Conservation (phyloP, 1,139 yeast genomes). For the Meyerozyma sp. region DNA sequence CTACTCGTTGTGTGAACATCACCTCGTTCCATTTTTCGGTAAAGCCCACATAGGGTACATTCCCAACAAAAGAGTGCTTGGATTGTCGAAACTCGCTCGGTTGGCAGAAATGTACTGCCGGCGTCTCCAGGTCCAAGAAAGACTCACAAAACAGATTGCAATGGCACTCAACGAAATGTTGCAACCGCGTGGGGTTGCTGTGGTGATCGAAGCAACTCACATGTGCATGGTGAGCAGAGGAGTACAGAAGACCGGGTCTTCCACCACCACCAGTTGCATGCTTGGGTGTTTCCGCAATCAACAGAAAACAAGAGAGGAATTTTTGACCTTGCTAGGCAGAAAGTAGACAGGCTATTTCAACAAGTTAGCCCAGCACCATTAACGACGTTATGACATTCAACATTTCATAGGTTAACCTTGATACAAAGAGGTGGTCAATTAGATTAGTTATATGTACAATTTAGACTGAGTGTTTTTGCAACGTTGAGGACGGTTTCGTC, state of each 20-base stretch:
- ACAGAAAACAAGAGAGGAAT: conserved; percentile 95
- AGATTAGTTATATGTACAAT: neutral
- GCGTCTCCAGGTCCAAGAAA: conserved; percentile 93
- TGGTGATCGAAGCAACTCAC: conserved; percentile 94
- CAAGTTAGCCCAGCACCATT: conserved; percentile 8
- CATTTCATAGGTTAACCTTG: conserved; percentile 16
- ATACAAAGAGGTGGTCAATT: neutral
- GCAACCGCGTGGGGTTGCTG: conserved; percentile 96
- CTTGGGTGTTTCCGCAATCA: conserved; percentile 90
- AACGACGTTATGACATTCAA: conserved; percentile 40
- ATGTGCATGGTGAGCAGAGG: conserved; percentile 99
- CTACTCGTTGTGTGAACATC: conserved; percentile 93
- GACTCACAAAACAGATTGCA: conserved; percentile 94
- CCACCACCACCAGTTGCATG: conserved; percentile 95
- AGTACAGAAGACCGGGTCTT: conserved; percentile 89
- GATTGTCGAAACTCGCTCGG: conserved; percentile 88
- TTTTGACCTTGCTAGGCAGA: conserved; percentile 74
- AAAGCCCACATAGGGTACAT: conserved; percentile 95
- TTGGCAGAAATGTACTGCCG: conserved; percentile 96
- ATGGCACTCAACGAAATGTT: conserved; percentile 89
- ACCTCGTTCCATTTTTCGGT: conserved; percentile 93
- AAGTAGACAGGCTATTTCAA: conserved; percentile 13
- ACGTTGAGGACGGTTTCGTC: conserved; percentile 56
- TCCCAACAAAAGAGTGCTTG: conserved; percentile 92
- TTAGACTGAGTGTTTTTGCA: conserved; percentile 10